Base-by-base conservation (phyloP, 2,329 filamentous ascomycete genomes). In the Penicillium sp. region DNA sequence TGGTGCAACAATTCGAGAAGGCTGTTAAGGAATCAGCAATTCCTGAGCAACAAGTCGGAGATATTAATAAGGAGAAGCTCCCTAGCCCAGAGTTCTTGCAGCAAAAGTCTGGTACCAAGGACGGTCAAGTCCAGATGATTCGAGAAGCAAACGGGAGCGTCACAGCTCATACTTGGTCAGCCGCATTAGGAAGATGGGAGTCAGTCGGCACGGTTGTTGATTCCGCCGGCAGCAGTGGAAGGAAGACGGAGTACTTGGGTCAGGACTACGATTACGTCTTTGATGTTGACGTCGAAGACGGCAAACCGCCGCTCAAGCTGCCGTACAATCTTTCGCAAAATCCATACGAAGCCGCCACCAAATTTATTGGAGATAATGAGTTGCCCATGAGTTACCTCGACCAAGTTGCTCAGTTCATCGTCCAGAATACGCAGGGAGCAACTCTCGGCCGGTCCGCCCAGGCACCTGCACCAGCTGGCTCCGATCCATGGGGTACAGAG, bases 231-330 rank as follows among this genome's bases (percentile, higher is more conserved):
- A 96, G 92, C 73, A 92, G 88, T 67, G 91, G 92, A 11, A 88
- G 88, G 62, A 93, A 93, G 78, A 87, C 88, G 7, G 84, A 89
- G 61, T 90, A 94, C 73, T 83, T 91, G 1, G 94, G 94, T 35
- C 87, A 96, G 73, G 91, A 94, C 64, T 99, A 96, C 75, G 95
- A 99, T 74, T 97, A 90, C 71, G 93, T 99, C 8, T 98, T 98
- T 69, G 93, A 97, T 72, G 93, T 97, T 29, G 93, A 97, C 70
- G 96, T 97, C 65, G 92, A 97, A 75, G 94, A 97, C 71, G 94
- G 93, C 56, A 94, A 96, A 72, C 93, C 94, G 13, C 88, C 94
- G 0, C 82, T 98, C 50, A 97, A 97, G 77, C 84, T 98, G n/a
- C 93, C 94, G 0, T 98, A 91, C 79, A 97, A 98, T 74, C 84